Base-by-base conservation (phyloP, 2,329 filamentous ascomycete genomes). In the Cercospora sp. region DNA sequence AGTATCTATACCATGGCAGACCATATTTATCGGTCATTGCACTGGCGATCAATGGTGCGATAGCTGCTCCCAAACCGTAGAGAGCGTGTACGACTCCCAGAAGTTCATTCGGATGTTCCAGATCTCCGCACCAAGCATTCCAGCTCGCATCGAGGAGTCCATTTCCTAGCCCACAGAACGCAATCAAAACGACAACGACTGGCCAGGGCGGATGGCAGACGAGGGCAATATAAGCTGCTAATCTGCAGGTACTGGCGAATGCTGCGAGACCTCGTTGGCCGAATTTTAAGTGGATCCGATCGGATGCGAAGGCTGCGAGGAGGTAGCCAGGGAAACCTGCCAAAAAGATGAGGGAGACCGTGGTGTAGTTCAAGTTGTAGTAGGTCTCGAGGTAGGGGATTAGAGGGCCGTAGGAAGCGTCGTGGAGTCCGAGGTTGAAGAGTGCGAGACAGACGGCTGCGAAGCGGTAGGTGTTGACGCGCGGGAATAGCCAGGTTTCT, bases 231-330 rank as follows among this genome's bases (percentile, higher is more conserved):
- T 91, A 91, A 16, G 88, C 85, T 26, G 87, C 72, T 9, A 91
- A 75, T 71, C 90, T 88, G 67, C 83, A 85, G 9, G 82, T 70
- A 0, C 90, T 87, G 0, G 84, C 87, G 9, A 91, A 77, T 42
- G 90, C 73, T 16, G 90, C 89, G 12, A 92, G 84, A 8, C 90
- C 91, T 12, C 88, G 84, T 74, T 91, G 90, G 39, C 91, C 90
- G 63, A 86, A 80, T 51, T 80, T 80, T 71, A 87, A 81, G 76
- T 90, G 89, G 55, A 91, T 83, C 12, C 78, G 77, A 74, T 88
- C 89, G 75, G 90, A 91, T 60, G 83, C 74, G 6, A 90, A 79
- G 2, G 87, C 87, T 2, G 88, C 87, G 2, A 83, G 73, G 12
- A 86, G 81, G 77, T 90, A 90, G 57, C 88, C 88, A 3, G 83